A percentile compares a stretch with the other conserved stretches of the same genome.
Conservation (phyloP, 2,329 filamentous ascomycete genomes). For the Atkinsonella texensis region DNA sequence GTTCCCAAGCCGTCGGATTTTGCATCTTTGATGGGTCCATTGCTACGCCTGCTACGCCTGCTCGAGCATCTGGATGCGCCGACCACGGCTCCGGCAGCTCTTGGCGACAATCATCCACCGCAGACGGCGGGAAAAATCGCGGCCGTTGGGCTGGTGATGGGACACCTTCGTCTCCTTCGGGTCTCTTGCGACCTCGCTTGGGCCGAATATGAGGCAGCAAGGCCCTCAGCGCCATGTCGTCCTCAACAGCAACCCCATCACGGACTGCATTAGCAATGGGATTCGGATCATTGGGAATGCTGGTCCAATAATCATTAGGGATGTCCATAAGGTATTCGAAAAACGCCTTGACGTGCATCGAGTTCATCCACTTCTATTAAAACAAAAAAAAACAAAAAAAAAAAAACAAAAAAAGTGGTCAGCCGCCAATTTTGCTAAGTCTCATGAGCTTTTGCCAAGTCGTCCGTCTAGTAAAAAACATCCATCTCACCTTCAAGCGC, state of each 20-base stretch:
- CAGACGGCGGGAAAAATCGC: constrained; percentile 42
- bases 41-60: constrained; percentile 9
- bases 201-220: constrained; percentile 65
- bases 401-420: not conserved
- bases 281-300: constrained; percentile 54
- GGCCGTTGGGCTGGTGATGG: constrained; percentile 46
- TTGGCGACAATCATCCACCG: constrained; percentile 26
- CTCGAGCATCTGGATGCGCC: constrained; percentile 28
- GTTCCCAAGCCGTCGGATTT: constrained; percentile 12
- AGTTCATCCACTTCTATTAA: constrained; percentile 80
- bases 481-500: constrained; percentile 61
- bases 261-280: constrained; percentile 53
- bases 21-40: constrained; percentile 25
- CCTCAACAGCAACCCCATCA: constrained; percentile 74
- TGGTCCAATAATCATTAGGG: constrained; percentile 65
- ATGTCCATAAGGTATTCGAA: constrained; percentile 81
- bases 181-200: constrained; percentile 49
- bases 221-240: constrained; percentile 78
- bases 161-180: constrained; percentile 45
- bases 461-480: not conserved
- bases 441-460: not conserved
- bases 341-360: constrained; percentile 89
- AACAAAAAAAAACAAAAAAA: no score
- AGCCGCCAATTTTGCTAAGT: not conserved
- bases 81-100: constrained; percentile 31